Conservation (phyloP, 1,284 basidiomycete genomes). For the Hymenochaete sp. region DNA sequence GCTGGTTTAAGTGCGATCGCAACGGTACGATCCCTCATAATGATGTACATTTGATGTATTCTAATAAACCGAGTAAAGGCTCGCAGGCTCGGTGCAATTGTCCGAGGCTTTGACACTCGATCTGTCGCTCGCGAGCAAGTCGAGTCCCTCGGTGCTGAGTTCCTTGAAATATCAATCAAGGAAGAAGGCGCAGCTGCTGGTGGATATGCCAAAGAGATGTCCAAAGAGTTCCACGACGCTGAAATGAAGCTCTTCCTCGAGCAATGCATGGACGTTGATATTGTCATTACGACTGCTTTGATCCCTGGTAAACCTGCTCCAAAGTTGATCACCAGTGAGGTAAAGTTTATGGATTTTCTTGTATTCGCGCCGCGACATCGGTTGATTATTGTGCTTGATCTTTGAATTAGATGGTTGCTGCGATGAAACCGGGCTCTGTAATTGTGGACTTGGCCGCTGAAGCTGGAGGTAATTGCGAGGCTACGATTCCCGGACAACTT, state of each 20-base stretch:
- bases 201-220: conserved; percentile 87
- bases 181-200: conserved; percentile 75
- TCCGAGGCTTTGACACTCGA: conserved; percentile 78
- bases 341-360: conserved; percentile 12
- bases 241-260: conserved; percentile 84
- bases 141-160: conserved; percentile 79
- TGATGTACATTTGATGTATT: conserved; percentile 2
- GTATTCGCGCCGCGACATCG: neutral
- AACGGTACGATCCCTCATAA: conserved; percentile 43
- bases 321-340: conserved; percentile 69
- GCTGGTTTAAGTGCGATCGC: conserved; percentile 80
- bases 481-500: conserved; percentile 68
- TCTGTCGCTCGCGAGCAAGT: conserved; percentile 79
- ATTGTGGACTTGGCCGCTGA: conserved; percentile 81
- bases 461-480: conserved; percentile 77
- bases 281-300: conserved; percentile 76
- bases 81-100: conserved; percentile 73
- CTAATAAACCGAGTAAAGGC: conserved; percentile 38
- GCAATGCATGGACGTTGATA: conserved; percentile 81
- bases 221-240: conserved; percentile 80
- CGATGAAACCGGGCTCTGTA: conserved; percentile 83
- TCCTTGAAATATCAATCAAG: conserved; percentile 66
- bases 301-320: conserved; percentile 80
- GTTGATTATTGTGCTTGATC: neutral
- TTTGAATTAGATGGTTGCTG: conserved; percentile 59